Conservation (phyloP, 2,329 filamentous ascomycete genomes). For the Ceratocystis alfenasii region DNA sequence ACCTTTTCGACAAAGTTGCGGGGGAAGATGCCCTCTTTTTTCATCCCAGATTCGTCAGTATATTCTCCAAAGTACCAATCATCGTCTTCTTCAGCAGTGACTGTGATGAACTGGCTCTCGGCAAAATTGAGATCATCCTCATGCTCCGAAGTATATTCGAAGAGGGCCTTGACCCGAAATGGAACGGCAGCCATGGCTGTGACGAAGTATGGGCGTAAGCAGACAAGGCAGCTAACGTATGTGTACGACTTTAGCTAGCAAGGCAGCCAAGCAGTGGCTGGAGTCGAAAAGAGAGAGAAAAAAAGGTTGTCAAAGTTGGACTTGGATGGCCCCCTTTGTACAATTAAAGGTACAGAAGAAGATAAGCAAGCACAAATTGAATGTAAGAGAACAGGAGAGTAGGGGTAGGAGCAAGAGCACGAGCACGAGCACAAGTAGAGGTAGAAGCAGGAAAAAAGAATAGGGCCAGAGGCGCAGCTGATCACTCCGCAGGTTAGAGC, state of each 20-base stretch:
- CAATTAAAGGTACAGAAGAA: not conserved
- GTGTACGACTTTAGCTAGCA: not conserved
- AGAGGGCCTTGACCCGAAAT: conserved; percentile 93
- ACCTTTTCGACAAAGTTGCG: conserved; percentile 96
- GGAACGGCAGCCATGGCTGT: conserved; percentile 30
- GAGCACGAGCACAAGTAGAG: conserved; percentile 3
- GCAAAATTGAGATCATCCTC: conserved; percentile 88
- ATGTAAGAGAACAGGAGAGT: not conserved
- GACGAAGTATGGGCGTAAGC: not conserved
- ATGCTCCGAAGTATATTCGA: conserved; percentile 84
- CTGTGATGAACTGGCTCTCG: conserved; percentile 79
- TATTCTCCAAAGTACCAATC: conserved; percentile 95
- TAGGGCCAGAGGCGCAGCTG: conserved; percentile 9
- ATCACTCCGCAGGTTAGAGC: not conserved
- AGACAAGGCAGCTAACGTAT: not conserved
- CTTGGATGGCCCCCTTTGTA: not conserved
- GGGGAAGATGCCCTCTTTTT: conserved; percentile 79
- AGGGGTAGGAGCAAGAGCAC: not conserved
- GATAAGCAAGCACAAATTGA: not conserved
- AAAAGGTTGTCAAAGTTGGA: not conserved
- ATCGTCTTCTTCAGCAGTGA: conserved; percentile 80
- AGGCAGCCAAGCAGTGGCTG: not conserved
- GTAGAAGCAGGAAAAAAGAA: conserved; percentile 3
- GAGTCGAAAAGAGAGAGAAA: not conserved
- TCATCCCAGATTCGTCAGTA: conserved; percentile 58